Base-by-base conservation (phyloP, 1,139 yeast genomes). In the Hemisphaericaspora subhashii region DNA sequence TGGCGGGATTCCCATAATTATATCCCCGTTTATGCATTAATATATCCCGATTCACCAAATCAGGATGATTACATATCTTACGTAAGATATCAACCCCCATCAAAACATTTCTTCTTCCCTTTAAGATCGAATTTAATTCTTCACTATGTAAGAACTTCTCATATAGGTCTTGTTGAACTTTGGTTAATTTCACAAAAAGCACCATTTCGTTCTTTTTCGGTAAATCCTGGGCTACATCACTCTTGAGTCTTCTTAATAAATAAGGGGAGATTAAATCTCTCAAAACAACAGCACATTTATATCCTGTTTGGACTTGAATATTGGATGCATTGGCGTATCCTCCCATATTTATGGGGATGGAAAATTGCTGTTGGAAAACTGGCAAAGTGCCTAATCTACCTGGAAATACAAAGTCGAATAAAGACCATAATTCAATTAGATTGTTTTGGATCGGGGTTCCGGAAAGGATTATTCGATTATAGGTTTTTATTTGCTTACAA, bases 381-480 rank as follows among this genome's bases (percentile, higher is more conserved):
- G 99, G 98, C 15, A 92, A 65, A 0, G 98, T 94, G 0, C 98
- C 98, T 23, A 92, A 63, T 42, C 95, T 68, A 0, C 98, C 98
- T 0, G 98, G 98, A 53, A 85, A 90, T 4, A 90, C 86, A 64
- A 92, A 92, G 55, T 92, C 98, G 66, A 92, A 92, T 37, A 92
- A 65, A 37, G 96, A 86, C 98, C 98, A 92, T 14, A 92, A 65
- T 58, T 92, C 98, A 12, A 83, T 79, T 44, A 92, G 68, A 54
- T 92, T 94, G 57, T 92, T 92, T 56, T 92, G 98, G 38, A 92
- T 89, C 0, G 98, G 98, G 0, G 98, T 92, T 2, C 98, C 98
- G 1, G 96, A 87, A 21, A 92, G 64, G 46, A 94, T 92, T 10
- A 92, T 73, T 45, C 98, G 68, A 58, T 92, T 83, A 18, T 82